These are phyloP conservation scores for Oenanthe javanica DNA, from an alignment of 140 eudicot species.

Conservation along the genomic window DNA sequence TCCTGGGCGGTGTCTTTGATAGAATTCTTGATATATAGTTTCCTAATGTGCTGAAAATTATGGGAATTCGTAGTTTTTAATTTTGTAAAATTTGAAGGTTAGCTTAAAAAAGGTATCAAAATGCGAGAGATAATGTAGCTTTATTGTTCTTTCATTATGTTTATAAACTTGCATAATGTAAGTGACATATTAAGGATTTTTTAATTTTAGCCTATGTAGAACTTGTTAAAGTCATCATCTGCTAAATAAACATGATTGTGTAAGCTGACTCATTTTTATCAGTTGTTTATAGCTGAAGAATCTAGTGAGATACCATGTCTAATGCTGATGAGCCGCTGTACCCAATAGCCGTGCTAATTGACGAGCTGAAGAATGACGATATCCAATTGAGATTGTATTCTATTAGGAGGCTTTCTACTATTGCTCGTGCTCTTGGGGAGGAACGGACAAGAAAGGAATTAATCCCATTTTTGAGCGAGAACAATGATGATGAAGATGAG, in stretches of 20 bases:
- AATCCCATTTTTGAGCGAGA: slow-evolving; percentile 85
- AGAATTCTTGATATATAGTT: neutral
- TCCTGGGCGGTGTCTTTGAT: neutral
- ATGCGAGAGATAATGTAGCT: neutral
- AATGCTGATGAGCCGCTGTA: slow-evolving; percentile 81
- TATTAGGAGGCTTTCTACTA: slow-evolving; percentile 78
- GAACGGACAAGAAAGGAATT: slow-evolving; percentile 88
- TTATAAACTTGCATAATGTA: neutral
- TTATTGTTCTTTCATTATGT: neutral
- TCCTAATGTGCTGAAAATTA: neutral
- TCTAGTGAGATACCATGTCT: slow-evolving; percentile 45
- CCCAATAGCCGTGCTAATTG: slow-evolving; percentile 88
- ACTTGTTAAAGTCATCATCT: too few relatives aligned
- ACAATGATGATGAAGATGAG: slow-evolving; percentile 95
- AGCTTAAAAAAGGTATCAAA: neutral
- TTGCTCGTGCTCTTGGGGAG: slow-evolving; percentile 97
- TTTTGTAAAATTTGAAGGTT: neutral
- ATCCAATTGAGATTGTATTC: slow-evolving; percentile 80
- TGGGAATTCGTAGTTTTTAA: neutral
- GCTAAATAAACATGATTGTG: slow-evolving; percentile 1
- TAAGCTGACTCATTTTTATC: slow-evolving; percentile 10
- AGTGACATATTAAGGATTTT: neutral
- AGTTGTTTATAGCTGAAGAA: slow-evolving; percentile 17
- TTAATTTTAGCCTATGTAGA: neutral
- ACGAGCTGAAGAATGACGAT: slow-evolving; percentile 89